Conservation (phyloP, 805 yeast species). For the Metschnikowia koreensis region DNA sequence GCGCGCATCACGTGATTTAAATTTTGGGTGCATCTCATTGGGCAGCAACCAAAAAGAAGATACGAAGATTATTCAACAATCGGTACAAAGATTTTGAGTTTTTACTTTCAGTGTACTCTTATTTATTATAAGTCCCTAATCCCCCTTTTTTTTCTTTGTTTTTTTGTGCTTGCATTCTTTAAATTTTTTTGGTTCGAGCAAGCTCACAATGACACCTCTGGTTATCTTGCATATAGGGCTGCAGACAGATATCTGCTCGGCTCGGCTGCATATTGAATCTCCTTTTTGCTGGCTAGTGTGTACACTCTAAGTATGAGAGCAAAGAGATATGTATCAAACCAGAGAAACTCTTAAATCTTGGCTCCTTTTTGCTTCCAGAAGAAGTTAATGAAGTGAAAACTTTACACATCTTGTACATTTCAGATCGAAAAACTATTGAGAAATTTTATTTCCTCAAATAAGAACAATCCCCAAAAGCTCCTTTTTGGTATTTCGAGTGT, state of each 20-base stretch:
- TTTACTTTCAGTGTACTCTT: not conserved
- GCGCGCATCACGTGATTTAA: constrained; percentile 6
- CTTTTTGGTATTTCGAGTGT: no score
- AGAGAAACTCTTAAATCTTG: no score
- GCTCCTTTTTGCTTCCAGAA: no score
- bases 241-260: not conserved
- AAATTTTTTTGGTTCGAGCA: not conserved
- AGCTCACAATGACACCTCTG: not conserved
- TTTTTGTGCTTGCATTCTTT: not conserved
- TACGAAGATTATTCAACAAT: not conserved
- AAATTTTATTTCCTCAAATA: no score
- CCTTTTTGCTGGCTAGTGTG: not conserved
- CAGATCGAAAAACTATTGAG: no score
- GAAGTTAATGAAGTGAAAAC: no score
- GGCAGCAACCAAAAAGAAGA: not conserved
- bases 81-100: not conserved
- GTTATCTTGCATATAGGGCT: not conserved
- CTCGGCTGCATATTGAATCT: not conserved
- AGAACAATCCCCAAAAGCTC: no score
- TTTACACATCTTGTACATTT: no score
- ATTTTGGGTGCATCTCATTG: not conserved
- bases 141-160: not conserved
- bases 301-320: not conserved
- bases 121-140: no score
- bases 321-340: not conserved